Evolutionary conservation across 1,284 basidiomycete species (phyloP).

Genomic region (Ceratobasidium sp.): DNA sequence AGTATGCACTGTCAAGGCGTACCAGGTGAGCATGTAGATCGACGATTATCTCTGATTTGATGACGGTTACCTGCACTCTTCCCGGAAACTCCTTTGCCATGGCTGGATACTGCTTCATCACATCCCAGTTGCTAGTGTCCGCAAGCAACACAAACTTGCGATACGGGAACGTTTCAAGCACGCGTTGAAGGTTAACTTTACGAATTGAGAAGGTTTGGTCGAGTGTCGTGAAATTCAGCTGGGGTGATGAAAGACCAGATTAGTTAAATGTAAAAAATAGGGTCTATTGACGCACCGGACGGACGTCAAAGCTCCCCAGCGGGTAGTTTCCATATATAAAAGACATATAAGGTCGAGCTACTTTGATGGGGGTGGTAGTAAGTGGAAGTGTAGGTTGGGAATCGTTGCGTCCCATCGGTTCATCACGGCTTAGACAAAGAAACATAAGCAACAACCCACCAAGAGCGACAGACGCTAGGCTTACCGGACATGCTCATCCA

Average conservation of each 20-base stretch:
- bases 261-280: neutral
- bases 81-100: constrained; percentile 41
- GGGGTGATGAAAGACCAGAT: neutral
- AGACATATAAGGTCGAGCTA: constrained; percentile 38
- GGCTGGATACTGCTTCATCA: constrained; percentile 42
- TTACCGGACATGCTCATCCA: constrained; percentile 43
- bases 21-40: neutral
- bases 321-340: constrained; percentile 42
- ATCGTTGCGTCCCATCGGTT: constrained; percentile 15
- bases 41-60: neutral
- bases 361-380: constrained; percentile 41
- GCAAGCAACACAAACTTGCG: constrained; percentile 42
- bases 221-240: constrained; percentile 40
- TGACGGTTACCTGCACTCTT: constrained; percentile 31
- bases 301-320: constrained; percentile 42
- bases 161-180: constrained; percentile 42
- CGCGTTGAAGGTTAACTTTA: constrained; percentile 36
- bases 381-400: constrained; percentile 43
- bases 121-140: constrained; percentile 41
- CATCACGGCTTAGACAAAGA: constrained; percentile 1
- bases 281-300: neutral
- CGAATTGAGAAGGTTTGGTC: constrained; percentile 41
- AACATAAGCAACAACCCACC: neutral
- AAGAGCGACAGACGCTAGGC: neutral
- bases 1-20: constrained; percentile 39